A percentile compares a stretch with the other conserved stretches of the same genome.
Evolutionary conservation across 306 rosid genomes (phyloP).

Genomic region (Quercus bicolor): DNA sequence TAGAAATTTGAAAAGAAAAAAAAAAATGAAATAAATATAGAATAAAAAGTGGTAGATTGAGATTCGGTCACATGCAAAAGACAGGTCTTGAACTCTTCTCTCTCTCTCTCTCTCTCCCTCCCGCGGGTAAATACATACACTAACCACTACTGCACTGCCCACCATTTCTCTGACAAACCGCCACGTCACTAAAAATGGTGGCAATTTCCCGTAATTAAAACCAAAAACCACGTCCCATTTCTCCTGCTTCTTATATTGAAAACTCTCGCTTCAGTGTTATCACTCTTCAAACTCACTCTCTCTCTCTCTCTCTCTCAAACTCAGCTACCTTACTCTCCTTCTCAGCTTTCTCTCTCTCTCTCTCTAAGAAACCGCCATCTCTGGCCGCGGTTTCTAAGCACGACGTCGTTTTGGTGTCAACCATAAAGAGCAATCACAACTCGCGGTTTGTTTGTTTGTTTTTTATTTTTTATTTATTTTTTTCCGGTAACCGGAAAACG

Average conservation of each 20-base stretch:
- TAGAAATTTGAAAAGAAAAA: too few relatives aligned
- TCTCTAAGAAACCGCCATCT: slow-evolving; percentile 11
- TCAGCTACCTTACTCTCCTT: background rate
- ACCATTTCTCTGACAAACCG: slow-evolving; percentile 36
- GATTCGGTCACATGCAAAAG: too few relatives aligned
- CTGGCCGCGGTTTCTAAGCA: background rate
- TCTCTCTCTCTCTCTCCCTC: background rate
- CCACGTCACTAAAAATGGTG: slow-evolving; percentile 39
- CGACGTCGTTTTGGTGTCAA: background rate
- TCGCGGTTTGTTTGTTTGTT: background rate
- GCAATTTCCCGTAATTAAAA: slow-evolving; percentile 41
- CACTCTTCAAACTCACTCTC: background rate
- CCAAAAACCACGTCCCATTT: slow-evolving; percentile 16
- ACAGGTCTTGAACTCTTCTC: background rate
- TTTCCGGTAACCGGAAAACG: background rate
- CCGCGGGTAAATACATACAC: background rate
- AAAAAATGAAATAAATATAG: too few relatives aligned
- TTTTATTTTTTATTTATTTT: too few relatives aligned
- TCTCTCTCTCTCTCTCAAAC: background rate
- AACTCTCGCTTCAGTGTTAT: background rate
- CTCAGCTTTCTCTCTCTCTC: background rate
- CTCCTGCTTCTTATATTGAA: background rate
- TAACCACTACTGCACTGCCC: background rate
- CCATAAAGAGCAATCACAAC: background rate
- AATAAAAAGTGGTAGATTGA: too few relatives aligned